Base-by-base conservation (phyloP, 2,329 filamentous ascomycete genomes). In the Diaporthe vexans region DNA sequence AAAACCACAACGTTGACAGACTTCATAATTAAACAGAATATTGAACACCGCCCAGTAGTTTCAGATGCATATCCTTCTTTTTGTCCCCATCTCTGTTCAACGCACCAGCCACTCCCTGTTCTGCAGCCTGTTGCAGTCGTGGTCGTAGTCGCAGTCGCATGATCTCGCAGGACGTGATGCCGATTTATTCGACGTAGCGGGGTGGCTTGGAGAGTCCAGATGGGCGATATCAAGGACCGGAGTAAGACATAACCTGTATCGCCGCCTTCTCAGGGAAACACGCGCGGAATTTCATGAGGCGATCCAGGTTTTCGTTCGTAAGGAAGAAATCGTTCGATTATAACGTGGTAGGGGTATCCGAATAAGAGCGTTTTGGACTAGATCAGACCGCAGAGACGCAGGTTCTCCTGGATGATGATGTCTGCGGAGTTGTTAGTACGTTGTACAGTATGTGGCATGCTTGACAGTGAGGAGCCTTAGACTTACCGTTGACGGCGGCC, bases 401-500 rank as follows among this genome's bases (percentile, higher is more conserved):
- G 92, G 87, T 99, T 99, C 87, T 98, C 97, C 88, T 99, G 97
- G 85, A 99, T 99, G 87, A 99, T 99, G 85, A 99, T 99, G 87
- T 99, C 97, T 98, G 78, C 2, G 68, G 10, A 9, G 15, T 33
- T 8, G 80, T 93, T 86, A 92, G 87, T 73, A 77, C 40, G 26
- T 26, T 11, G n/a, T 15, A 5, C 33, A 13, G 26, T 40, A 24
- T 19, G 24, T 8, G 3, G n/a, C 17, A 10, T 17, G 52, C 8
- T 48, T 4, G 26, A 21, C 19, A 9, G 21, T 11, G 4, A 33
- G 29, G 29, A 33, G 29, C 3, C 4, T 21, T 76, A 54, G 71
- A 83, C 92, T 81, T 90, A 98, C 95, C 95, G 87, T 99, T 99
- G 82, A 99, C 97, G 79, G 97, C 97, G 76, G 96, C 95, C 97